Conservation (phyloP, 2,329 filamentous ascomycete genomes). For the Aspergillus piperis region DNA sequence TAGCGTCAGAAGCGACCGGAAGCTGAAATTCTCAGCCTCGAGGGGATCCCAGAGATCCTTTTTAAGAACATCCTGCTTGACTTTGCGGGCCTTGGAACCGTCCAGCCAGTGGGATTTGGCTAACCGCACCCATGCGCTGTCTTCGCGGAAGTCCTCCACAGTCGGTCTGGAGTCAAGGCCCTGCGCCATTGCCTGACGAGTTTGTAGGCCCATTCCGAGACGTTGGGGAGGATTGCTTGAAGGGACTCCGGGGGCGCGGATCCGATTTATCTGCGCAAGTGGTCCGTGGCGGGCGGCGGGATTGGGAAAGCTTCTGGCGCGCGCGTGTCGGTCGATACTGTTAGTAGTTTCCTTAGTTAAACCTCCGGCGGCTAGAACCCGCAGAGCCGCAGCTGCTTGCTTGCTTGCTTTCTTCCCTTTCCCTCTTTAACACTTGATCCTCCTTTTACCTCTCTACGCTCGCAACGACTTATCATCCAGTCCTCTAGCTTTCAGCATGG, state of each 20-base stretch:
- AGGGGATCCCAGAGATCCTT: constrained; percentile 84
- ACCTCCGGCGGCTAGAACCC: constrained; percentile 25
- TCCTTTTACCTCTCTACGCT: constrained; percentile 10
- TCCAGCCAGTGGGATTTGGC: constrained; percentile 86
- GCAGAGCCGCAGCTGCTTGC: constrained; percentile 32
- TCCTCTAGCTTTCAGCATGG: constrained; percentile 28
- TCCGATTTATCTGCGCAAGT: constrained; percentile 33
- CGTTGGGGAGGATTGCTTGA: constrained; percentile 48
- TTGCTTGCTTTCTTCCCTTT: constrained; percentile 1
- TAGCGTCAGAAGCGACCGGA: constrained; percentile 75
- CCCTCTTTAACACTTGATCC: constrained; percentile 9
- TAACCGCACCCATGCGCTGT: constrained; percentile 61
- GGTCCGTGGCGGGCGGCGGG: constrained; percentile 27
- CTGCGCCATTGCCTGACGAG: constrained; percentile 60
- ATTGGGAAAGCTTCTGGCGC: constrained; percentile 32
- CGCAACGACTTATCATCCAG: background rate
- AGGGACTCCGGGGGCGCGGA: constrained; percentile 58
- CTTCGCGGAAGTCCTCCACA: constrained; percentile 45
- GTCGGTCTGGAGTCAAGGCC: constrained; percentile 45
- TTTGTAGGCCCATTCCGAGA: constrained; percentile 43
- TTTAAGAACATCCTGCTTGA: constrained; percentile 80
- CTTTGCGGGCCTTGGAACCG: constrained; percentile 68
- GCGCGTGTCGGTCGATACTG: constrained; percentile 26
- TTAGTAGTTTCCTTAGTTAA: constrained; percentile 7
- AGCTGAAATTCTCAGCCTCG: constrained; percentile 76